Evolutionary conservation across 306 rosid species (phyloP), one percentile per base, ranked within the genome.

Genomic region (Benincasa hispida): DNA sequence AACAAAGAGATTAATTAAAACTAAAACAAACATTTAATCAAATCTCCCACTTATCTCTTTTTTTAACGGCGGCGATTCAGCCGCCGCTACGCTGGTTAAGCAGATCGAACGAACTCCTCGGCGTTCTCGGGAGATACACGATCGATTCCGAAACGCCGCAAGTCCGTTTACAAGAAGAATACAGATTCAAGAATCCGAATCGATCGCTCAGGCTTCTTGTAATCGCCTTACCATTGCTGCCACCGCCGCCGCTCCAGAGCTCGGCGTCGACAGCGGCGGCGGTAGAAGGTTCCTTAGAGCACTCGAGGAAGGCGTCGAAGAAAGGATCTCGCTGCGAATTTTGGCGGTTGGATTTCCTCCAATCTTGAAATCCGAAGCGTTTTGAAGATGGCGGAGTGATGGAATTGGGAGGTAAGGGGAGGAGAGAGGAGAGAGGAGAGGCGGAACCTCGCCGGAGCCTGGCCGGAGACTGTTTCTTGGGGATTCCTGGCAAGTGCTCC

Each of bases 401-500:
- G n/a, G 86, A 72, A 19, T 78, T 79, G 2, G 95, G 89, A 53
- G 92, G 93, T 12, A 90, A 69, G 32, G 96, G 97, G 10, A 91
- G 87, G 8, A 87, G 82, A 10, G 59, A 48, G 22, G 76, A 18
- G 18, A 45, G 74, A 63, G 83, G 57, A 50, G 76, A 75, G 34
- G 92, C 80, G 53, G 91, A 81, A 18, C 81, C 79, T 48, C 50
- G 51, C 15, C 39, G 37, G 0, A 79, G 79, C 15, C 86, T 83
- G 34, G 76, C 84, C 70, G 87, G 83, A 45, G 34, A 77, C 56
- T 85, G 93, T 60, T 90, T 85, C 87, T 94, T 94, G 55, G 99
- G 98, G 68, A 94, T 90, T 69, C 99, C 99, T 0, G 99, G 99
- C 10, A 87, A 75, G 51, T 89, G 91, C 56, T 94, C 99, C 99